phyloP scores from a whole-genome alignment of 139 green algal genomes.

The Asterochloris sp. region DNA sequence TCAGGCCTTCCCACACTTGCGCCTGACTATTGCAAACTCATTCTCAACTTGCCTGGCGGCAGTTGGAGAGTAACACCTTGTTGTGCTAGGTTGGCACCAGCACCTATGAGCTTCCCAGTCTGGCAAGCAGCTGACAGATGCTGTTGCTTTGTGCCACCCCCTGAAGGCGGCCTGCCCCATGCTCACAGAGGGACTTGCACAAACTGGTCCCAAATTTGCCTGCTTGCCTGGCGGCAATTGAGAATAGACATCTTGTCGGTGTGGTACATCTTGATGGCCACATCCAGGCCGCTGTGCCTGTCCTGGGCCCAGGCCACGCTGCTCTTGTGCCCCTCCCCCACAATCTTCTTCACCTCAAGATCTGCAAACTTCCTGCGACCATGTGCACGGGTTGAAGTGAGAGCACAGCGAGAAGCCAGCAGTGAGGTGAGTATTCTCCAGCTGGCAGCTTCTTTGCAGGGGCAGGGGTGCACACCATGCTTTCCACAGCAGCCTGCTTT shows the following conservation, averaged over 20 bases:
- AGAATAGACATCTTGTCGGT: conserved; percentile 9
- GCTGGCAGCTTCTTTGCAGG: too few relatives aligned
- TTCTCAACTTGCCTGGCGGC: too few relatives aligned
- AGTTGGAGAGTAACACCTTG: neutral
- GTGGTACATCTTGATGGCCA: conserved; percentile 15
- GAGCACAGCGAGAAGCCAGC: too few relatives aligned
- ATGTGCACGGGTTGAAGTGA: too few relatives aligned
- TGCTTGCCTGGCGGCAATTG: conserved; percentile 6
- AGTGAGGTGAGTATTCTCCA: too few relatives aligned
- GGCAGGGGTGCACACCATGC: too few relatives aligned
- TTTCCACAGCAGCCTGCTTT: too few relatives aligned
- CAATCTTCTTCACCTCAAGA: conserved; percentile 11
- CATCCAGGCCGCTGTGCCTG: neutral
- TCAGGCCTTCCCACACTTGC: too few relatives aligned
- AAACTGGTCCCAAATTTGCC: neutral
- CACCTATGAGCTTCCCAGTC: neutral
- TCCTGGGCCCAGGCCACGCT: neutral
- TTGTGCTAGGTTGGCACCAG: neutral
- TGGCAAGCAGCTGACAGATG: neutral
- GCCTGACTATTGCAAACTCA: too few relatives aligned
- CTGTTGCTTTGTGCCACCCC: neutral
- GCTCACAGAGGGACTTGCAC: neutral
- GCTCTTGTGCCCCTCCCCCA: conserved; percentile 3
- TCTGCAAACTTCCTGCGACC: conserved; percentile 6
- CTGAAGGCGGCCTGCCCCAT: too few relatives aligned